A percentile compares a stretch with the other conserved stretches of the same genome.
phyloP scores from a whole-genome alignment of 805 yeast genomes.

The Spathaspora passalidarum region DNA sequence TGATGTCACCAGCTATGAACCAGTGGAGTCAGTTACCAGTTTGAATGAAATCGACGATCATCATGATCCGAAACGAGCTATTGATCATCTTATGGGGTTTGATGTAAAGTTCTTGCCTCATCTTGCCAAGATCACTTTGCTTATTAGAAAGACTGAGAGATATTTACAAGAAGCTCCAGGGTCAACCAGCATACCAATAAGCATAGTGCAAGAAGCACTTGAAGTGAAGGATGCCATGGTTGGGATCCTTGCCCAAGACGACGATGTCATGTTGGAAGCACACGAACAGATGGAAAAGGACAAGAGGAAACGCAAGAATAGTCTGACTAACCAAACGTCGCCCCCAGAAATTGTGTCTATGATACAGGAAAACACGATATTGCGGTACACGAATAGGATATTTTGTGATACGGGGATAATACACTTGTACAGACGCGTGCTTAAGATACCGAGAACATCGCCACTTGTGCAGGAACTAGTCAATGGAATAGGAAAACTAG shows the following conservation, averaged over 20 bases:
- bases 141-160: constrained; percentile 27
- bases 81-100: constrained; percentile 65
- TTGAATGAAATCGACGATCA: constrained; percentile 15
- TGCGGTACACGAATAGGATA: constrained; percentile 49
- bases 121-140: constrained; percentile 46
- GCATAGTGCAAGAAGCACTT: constrained; percentile 19
- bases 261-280: constrained; percentile 20
- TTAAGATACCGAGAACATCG: constrained; percentile 45
- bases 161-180: constrained; percentile 11
- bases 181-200: constrained; percentile 15
- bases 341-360: constrained; percentile 18
- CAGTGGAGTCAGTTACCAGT: constrained; percentile 19
- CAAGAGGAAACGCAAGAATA: constrained; percentile 6
- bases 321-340: constrained; percentile 6
- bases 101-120: constrained; percentile 60
- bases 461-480: constrained; percentile 48
- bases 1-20: constrained; percentile 14
- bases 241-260: constrained; percentile 22
- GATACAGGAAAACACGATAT: constrained; percentile 28
- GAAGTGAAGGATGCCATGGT: constrained; percentile 24
- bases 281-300: constrained; percentile 18
- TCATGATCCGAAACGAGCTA: constrained; percentile 32
- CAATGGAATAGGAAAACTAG: constrained; percentile 32
- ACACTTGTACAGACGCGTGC: constrained; percentile 55
- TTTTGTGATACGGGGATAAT: constrained; percentile 54